A percentile compares a stretch with the other conserved stretches of the same genome.
Conservation (phyloP, 371 early-diverging fungal genomes). For the Haplosporangium sp. region DNA sequence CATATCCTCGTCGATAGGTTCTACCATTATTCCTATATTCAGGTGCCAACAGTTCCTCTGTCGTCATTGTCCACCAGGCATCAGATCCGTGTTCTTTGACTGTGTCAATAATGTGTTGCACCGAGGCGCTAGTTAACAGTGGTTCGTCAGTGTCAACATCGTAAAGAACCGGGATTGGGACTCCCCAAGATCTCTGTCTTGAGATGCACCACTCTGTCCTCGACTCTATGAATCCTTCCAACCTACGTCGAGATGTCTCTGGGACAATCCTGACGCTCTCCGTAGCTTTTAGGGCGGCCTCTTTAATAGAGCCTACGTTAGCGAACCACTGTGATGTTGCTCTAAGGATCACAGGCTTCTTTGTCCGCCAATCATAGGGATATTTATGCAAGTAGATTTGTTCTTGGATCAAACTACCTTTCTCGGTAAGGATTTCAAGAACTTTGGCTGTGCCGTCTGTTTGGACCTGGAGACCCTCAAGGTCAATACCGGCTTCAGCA, state of each 20-base stretch:
- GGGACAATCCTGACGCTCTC: constrained; percentile 73
- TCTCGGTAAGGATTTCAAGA: constrained; percentile 13
- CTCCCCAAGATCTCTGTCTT: constrained; percentile 73
- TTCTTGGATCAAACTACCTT: constrained; percentile 76
- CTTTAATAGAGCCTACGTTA: constrained; percentile 73
- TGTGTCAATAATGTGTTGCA: constrained; percentile 75
- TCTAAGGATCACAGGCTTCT: constrained; percentile 87
- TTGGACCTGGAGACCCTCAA: constrained; percentile 75
- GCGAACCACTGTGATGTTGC: constrained; percentile 95
- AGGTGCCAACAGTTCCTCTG: constrained; percentile 77
- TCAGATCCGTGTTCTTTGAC: constrained; percentile 76
- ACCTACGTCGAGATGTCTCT: constrained; percentile 68
- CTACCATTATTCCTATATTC: constrained; percentile 67
- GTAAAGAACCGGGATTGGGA: constrained; percentile 74
- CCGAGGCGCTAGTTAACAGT: constrained; percentile 72
- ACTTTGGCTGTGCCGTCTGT: constrained; percentile 67
- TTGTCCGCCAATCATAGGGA: constrained; percentile 95
- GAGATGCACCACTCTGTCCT: constrained; percentile 94
- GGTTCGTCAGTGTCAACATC: constrained; percentile 72
- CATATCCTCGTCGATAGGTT: constrained; percentile 73
- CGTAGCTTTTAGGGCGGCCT: constrained; percentile 70
- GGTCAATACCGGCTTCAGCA: constrained; percentile 67
- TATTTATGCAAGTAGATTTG: constrained; percentile 86
- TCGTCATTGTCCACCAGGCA: constrained; percentile 84
- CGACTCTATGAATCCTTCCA: constrained; percentile 74